These are phyloP conservation scores for Botrytis elliptica DNA, from an alignment of 2,329 filamentous ascomycete species.

Conservation along the genomic window DNA sequence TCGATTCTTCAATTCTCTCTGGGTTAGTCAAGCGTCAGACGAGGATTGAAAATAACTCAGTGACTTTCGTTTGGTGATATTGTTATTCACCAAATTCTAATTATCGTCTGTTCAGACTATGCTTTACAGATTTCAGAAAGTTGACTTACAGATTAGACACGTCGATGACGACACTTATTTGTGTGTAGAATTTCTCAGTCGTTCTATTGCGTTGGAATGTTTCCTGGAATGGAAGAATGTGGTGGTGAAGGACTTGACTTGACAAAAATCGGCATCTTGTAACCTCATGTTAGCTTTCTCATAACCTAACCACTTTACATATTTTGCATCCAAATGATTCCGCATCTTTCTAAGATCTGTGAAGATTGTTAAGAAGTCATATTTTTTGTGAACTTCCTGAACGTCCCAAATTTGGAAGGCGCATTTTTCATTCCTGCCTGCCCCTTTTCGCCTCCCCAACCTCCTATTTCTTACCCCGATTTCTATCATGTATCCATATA, in stretches of 20 bases:
- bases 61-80: no score
- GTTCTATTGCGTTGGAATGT: background rate
- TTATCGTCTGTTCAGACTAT: background rate
- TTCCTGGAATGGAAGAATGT: background rate
- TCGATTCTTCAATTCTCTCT: background rate
- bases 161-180: accelerated
- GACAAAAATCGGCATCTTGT: background rate
- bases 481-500: background rate
- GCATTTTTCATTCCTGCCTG: background rate
- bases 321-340: background rate
- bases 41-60: no score
- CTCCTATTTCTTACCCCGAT: background rate
- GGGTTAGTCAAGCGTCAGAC: no score
- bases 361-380: background rate
- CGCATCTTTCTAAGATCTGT: no score
- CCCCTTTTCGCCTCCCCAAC: background rate
- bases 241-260: background rate
- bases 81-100: no score
- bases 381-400: background rate
- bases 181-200: no score
- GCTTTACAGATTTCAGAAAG: accelerated
- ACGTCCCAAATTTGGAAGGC: background rate
- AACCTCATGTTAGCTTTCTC: background rate
- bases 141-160: accelerated
- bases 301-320: background rate